Evolutionary conservation across 1,139 yeast genomes (phyloP).

Genomic region (Suzukiozyma palmioleophila): DNA sequence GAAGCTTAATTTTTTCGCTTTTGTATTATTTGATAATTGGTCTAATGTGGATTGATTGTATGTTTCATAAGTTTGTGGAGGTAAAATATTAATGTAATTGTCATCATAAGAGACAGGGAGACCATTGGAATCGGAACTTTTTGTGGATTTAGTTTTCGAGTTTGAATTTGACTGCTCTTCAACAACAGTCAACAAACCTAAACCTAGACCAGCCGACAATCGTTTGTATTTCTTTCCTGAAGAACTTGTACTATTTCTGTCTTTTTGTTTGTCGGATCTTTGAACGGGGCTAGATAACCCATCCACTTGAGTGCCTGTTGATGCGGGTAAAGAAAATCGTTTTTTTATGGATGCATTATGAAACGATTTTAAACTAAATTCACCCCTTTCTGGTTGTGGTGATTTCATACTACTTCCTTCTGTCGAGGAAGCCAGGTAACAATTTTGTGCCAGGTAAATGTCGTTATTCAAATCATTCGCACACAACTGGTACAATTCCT

Average conservation of each 20-base stretch:
- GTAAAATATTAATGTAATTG: slow-evolving; percentile 22
- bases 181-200: slow-evolving; percentile 39
- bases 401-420: slow-evolving; percentile 3
- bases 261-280: slow-evolving; percentile 2
- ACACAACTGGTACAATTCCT: slow-evolving; percentile 28
- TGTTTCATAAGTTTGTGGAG: slow-evolving; percentile 22
- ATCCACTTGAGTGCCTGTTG: slow-evolving; percentile 1
- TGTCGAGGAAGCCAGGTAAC: slow-evolving; percentile 3
- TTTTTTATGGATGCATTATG: slow-evolving; percentile 29
- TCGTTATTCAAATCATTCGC: slow-evolving; percentile 27
- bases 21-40: slow-evolving; percentile 16
- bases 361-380: slow-evolving; percentile 34
- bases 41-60: slow-evolving; percentile 38
- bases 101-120: slow-evolving; percentile 22
- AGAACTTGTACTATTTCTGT: not conserved
- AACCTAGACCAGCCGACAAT: slow-evolving; percentile 35
- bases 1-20: slow-evolving; percentile 1
- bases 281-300: not conserved
- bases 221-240: slow-evolving; percentile 24
- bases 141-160: not conserved
- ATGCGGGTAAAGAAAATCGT: slow-evolving; percentile 22
- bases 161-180: slow-evolving; percentile 22
- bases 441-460: slow-evolving; percentile 6
- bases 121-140: not conserved
- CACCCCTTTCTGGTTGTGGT: slow-evolving; percentile 13